Percentiles rank a stretch among this genome's conserved stretches.
phyloP scores from a whole-genome alignment of 2,329 filamentous ascomycete species.

The Penicillium nordicum region DNA sequence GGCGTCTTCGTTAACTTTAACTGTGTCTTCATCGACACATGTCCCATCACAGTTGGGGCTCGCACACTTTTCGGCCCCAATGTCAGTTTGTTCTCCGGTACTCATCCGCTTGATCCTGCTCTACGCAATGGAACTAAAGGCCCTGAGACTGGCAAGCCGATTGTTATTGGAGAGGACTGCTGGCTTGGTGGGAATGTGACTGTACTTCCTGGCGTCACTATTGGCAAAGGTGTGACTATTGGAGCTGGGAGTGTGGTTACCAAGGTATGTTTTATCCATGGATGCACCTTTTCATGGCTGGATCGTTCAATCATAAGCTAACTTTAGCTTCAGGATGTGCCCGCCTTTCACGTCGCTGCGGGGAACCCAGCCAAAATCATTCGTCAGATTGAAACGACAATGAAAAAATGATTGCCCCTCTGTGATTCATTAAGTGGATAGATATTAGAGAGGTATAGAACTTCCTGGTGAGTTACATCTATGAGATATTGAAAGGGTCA shows the following conservation, averaged over 20 bases:
- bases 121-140: constrained; percentile 71
- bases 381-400: constrained; percentile 39
- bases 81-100: constrained; percentile 70
- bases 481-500: not conserved
- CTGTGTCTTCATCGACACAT: constrained; percentile 73
- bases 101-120: constrained; percentile 72
- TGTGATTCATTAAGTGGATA: not conserved
- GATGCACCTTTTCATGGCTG: not conserved
- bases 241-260: constrained; percentile 83
- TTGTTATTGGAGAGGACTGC: constrained; percentile 75
- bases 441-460: not conserved
- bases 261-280: constrained; percentile 47
- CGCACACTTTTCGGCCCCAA: constrained; percentile 77
- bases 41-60: constrained; percentile 68
- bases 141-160: constrained; percentile 70
- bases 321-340: constrained; percentile 32
- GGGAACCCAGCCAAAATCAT: constrained; percentile 43
- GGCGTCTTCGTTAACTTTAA: constrained; percentile 75
- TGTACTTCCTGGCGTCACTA: constrained; percentile 72
- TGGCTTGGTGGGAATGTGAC: constrained; percentile 72
- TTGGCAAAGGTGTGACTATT: constrained; percentile 69
- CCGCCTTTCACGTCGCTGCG: constrained; percentile 41
- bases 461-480: not conserved
- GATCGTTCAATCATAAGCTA: not conserved
- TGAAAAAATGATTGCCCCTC: constrained; percentile 18